Conservation (phyloP, 148 eudicot genomes). For the Rhododendron williamsianum region DNA sequence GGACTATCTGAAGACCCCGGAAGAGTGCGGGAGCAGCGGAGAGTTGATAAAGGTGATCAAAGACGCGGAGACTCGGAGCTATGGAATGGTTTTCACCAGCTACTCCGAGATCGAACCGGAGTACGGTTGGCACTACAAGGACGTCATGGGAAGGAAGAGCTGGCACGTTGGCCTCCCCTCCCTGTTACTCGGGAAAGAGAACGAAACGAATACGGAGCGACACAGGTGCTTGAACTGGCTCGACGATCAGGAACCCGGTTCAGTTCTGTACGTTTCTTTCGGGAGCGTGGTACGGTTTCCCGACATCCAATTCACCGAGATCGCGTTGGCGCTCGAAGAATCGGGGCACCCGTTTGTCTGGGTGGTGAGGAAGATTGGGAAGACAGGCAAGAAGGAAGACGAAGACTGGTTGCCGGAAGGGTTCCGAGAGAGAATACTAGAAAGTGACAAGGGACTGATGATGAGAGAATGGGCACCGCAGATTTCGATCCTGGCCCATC, state of each 20-base stretch:
- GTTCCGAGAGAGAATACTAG: constrained; percentile 17
- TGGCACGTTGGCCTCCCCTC: constrained; percentile 37
- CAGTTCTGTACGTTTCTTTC: constrained; percentile 17
- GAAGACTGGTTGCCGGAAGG: constrained; percentile 15
- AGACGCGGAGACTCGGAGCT: constrained; percentile 32
- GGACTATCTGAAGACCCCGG: background rate
- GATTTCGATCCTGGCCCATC: constrained; percentile 32
- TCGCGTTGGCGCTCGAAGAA: constrained; percentile 8
- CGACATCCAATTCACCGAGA: constrained; percentile 8
- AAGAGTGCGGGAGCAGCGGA: background rate
- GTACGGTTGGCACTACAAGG: constrained; percentile 30
- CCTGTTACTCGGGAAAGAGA: background rate
- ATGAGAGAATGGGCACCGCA: constrained; percentile 58
- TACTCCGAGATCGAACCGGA: constrained; percentile 27
- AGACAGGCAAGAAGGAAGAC: background rate
- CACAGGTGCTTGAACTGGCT: constrained; percentile 34
- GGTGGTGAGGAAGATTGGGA: constrained; percentile 10
- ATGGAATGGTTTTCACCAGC: constrained; percentile 29
- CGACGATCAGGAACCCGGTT: constrained; percentile 15
- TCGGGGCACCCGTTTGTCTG: constrained; percentile 12
- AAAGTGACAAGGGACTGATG: constrained; percentile 29
- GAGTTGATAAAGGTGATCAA: background rate
- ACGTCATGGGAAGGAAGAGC: constrained; percentile 12
- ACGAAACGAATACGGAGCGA: background rate
- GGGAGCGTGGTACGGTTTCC: constrained; percentile 19